These are phyloP conservation scores for Chaetomium globosum DNA, from an alignment of 2,329 filamentous ascomycete genomes.

Conservation along the genomic window DNA sequence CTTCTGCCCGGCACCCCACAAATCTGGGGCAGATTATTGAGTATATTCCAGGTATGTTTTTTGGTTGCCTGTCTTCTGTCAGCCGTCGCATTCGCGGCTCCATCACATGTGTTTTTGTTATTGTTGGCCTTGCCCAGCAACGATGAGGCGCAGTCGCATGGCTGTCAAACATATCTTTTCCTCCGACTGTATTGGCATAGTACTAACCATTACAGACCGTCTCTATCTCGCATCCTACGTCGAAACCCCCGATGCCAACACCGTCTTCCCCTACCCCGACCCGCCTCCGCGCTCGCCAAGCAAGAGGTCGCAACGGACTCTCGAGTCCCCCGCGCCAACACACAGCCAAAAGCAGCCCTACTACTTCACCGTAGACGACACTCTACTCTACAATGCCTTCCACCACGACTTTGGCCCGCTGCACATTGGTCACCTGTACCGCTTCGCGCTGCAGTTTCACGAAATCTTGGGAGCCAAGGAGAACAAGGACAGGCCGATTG, in stretches of 20 bases:
- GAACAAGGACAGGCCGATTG: slow-evolving; percentile 85
- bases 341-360: slow-evolving; percentile 68
- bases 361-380: slow-evolving; percentile 95
- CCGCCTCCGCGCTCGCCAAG: slow-evolving; percentile 65
- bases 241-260: slow-evolving; percentile 76
- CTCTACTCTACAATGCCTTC: slow-evolving; percentile 94
- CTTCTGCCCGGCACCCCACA: slow-evolving; percentile 52
- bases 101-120: slow-evolving; percentile 10
- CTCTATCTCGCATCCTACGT: slow-evolving; percentile 93
- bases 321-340: slow-evolving; percentile 52
- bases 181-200: slow-evolving; percentile 36
- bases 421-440: slow-evolving; percentile 95
- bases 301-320: slow-evolving; percentile 71
- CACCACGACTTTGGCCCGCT: slow-evolving; percentile 97
- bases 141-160: slow-evolving; percentile 36
- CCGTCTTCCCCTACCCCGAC: slow-evolving; percentile 79
- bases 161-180: slow-evolving; percentile 32
- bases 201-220: slow-evolving; percentile 68
- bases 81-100: background rate
- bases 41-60: slow-evolving; percentile 84
- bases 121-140: slow-evolving; percentile 8
- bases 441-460: slow-evolving; percentile 94
- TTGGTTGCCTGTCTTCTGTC: background rate
- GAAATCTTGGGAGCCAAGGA: slow-evolving; percentile 90
- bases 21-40: slow-evolving; percentile 89